A percentile compares a stretch with the other conserved stretches of the same genome.
Conservation (phyloP, 106 monocot genomes). For the Dendrobium officinale region DNA sequence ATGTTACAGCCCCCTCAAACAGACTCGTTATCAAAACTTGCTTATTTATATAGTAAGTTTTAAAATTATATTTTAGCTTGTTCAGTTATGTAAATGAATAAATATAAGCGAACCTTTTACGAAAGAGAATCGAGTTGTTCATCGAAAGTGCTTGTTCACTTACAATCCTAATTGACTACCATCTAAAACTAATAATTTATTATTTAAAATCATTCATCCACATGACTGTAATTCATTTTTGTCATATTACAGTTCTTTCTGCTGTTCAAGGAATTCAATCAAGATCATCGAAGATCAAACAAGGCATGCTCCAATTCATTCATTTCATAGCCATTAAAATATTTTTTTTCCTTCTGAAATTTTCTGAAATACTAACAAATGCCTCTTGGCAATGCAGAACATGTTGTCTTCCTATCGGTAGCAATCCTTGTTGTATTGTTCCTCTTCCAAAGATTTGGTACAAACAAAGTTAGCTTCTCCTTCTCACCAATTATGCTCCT, state of each 20-base stretch:
- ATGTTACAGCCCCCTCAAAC: too few relatives aligned
- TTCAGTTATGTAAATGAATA: not conserved
- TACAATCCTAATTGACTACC: too few relatives aligned
- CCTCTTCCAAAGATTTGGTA: conserved; percentile 52
- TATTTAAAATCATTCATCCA: not conserved
- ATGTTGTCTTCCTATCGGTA: conserved; percentile 39
- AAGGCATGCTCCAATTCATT: conserved; percentile 17
- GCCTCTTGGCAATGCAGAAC: conserved; percentile 4
- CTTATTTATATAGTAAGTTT: too few relatives aligned
- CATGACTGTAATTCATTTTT: not conserved
- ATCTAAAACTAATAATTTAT: too few relatives aligned
- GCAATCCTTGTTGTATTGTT: conserved; percentile 44
- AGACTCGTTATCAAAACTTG: too few relatives aligned
- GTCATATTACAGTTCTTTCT: conserved; percentile 44
- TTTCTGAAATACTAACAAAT: not conserved
- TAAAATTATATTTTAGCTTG: too few relatives aligned
- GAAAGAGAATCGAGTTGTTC: too few relatives aligned
- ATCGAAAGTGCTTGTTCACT: too few relatives aligned
- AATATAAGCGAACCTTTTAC: not conserved
- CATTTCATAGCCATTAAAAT: not conserved
- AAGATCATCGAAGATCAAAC: conserved; percentile 35
- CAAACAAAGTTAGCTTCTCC: conserved; percentile 42
- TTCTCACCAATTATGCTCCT: conserved; percentile 62
- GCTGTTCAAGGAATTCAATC: conserved; percentile 71
- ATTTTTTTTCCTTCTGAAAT: not conserved